These are phyloP conservation scores for Aspergillus fumigatus DNA, from an alignment of 2,329 filamentous ascomycete genomes.

Conservation along the genomic window DNA sequence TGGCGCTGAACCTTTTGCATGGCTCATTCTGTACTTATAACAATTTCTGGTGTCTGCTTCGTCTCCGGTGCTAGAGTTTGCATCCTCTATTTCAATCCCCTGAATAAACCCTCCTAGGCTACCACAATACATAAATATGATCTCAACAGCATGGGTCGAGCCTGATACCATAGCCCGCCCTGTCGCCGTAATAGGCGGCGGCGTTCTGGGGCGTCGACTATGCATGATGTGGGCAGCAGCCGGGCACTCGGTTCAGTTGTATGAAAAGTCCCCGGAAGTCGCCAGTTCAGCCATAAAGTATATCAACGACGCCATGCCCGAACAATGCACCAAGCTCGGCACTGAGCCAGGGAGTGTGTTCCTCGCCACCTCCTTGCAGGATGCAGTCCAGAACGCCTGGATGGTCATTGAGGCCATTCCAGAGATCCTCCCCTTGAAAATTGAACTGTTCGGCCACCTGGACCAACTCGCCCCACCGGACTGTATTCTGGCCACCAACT, in stretches of 20 bases:
- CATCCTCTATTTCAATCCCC: not conserved
- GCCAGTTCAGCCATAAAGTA: conserved; percentile 10
- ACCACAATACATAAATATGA: conserved; percentile 6
- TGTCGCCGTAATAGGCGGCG: conserved; percentile 18
- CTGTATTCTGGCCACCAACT: conserved; percentile 49
- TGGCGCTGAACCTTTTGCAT: not conserved
- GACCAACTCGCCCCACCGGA: conserved; percentile 42
- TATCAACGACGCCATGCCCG: conserved; percentile 9
- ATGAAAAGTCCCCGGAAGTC: conserved; percentile 9
- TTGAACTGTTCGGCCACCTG: conserved; percentile 45
- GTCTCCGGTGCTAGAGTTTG: not conserved
- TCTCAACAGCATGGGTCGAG: conserved; percentile 13
- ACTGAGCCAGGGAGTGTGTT: conserved; percentile 1
- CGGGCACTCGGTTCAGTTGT: conserved; percentile 12
- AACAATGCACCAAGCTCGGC: conserved; percentile 14
- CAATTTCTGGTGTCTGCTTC: not conserved
- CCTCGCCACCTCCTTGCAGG: conserved; percentile 18
- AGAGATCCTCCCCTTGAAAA: conserved; percentile 48
- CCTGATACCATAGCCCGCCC: conserved; percentile 17
- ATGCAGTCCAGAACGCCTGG: conserved; percentile 46
- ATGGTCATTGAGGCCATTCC: conserved; percentile 52
- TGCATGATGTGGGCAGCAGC: conserved; percentile 19
- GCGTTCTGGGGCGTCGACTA: conserved; percentile 19
- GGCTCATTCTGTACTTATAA: not conserved
- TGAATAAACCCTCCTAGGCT: not conserved